These are phyloP conservation scores for Cryphonectria nitschkei DNA, from an alignment of 2,329 filamentous ascomycete species.

Conservation along the genomic window DNA sequence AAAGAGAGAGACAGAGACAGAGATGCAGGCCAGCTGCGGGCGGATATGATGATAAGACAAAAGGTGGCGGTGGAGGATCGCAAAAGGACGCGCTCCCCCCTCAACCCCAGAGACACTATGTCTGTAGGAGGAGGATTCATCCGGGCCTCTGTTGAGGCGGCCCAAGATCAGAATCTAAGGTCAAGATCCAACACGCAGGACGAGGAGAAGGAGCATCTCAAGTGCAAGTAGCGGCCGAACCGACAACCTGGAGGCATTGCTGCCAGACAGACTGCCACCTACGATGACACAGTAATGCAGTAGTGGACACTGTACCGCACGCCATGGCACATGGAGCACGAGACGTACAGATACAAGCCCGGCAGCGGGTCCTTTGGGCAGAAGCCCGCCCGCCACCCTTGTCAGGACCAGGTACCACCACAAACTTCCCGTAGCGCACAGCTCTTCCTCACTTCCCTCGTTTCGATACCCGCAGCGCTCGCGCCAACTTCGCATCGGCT, in stretches of 20 bases:
- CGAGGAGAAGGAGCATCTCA: background rate
- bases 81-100: no score
- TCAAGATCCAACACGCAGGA: background rate
- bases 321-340: background rate
- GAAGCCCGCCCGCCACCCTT: background rate
- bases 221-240: no score
- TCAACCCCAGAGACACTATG: background rate
- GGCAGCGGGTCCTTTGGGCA: background rate
- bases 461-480: slow-evolving; percentile 30
- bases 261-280: background rate
- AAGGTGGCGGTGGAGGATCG: background rate
- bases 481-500: slow-evolving; percentile 35
- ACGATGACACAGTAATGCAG: no score
- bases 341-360: background rate
- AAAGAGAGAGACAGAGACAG: background rate
- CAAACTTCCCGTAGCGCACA: background rate
- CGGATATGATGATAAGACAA: background rate
- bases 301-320: no score
- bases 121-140: background rate
- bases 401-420: background rate
- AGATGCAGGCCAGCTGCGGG: slow-evolving; percentile 15
- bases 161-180: background rate
- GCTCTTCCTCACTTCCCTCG: background rate
- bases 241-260: background rate
- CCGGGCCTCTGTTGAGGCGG: background rate